Base-by-base conservation (phyloP, 495 filamentous ascomycete species). In the Hypoxylon lenormandii region DNA sequence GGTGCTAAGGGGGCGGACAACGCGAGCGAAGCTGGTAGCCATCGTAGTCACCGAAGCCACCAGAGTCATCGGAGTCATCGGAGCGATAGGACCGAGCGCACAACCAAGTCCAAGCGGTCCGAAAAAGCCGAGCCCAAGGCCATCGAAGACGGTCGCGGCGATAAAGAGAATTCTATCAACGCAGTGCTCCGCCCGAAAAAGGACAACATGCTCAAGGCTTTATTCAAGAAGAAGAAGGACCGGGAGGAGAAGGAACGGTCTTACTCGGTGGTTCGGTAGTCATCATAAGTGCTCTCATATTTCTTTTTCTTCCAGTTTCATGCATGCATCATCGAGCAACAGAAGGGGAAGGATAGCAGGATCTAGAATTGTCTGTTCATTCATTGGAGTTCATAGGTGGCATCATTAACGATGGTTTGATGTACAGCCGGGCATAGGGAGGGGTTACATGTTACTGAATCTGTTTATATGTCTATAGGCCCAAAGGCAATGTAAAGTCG, bases 151-250 rank as follows among this genome's bases (percentile, higher is more conserved):
- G 73, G 72, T 21, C 58, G 48, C 40, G 73, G 68, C n/a, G 72
- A 75, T 6, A 74, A 76, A 30, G 81, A 78, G 38, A 73, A 74
- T 40, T 56, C 71, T 2, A 58, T 57, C 45, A 71, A 79, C 21
- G 60, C 63, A 0, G 70, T 72, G 36, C 56, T 73, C 15, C 50
- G 52, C n/a, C 74, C 73, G 10, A 81, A 79, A 54, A 84, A 85
- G 76, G 76, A 80, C 57, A 85, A 81, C 71, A 83, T 85, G 78
- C 78, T 80, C 5, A 81, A 82, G 63, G 59, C 77, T 21, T 53
- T 89, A 49, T 87, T 89, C 61, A 82, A 80, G 72, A 80, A 77
- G 73, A 80, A 72, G 73, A 80, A 80, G 76, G 81, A 84, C 23
- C 76, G 78, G 53, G 74, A 79, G 16, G 78, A 78, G 7, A 60